phyloP scores from a whole-genome alignment of 2,329 filamentous ascomycete genomes.

The Fusarium tupiense region DNA sequence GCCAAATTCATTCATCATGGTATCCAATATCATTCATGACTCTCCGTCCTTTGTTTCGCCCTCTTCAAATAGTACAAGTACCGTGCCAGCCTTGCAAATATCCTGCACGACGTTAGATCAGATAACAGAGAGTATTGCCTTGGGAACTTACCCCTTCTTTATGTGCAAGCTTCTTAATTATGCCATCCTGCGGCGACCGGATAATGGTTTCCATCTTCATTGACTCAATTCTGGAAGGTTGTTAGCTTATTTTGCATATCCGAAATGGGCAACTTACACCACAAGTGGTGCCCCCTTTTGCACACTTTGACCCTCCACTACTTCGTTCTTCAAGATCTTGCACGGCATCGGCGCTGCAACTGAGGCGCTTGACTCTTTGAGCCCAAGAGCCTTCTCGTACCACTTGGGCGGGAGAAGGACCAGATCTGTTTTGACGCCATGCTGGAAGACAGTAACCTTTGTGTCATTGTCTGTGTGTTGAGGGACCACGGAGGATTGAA shows the following conservation, averaged over 20 bases:
- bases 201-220: conserved; percentile 94
- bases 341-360: conserved; percentile 97
- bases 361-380: conserved; percentile 82
- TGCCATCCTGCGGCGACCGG: conserved; percentile 76
- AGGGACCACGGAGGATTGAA: conserved; percentile 80
- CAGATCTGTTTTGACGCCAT: conserved; percentile 68
- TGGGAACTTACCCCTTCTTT: conserved; percentile 73
- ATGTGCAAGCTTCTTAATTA: conserved; percentile 77
- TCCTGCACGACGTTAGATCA: conserved; percentile 59
- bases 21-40: conserved; percentile 25
- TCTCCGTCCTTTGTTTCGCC: conserved; percentile 45
- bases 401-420: conserved; percentile 73
- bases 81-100: conserved; percentile 80
- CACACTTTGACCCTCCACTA: conserved; percentile 82
- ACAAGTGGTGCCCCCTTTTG: conserved; percentile 88
- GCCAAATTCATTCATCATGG: conserved; percentile 18
- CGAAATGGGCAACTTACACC: conserved; percentile 64
- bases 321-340: conserved; percentile 91
- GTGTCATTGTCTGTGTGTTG: conserved; percentile 63
- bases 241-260: conserved; percentile 43
- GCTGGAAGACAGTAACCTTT: conserved; percentile 81
- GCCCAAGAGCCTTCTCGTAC: conserved; percentile 87
- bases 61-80: conserved; percentile 78
- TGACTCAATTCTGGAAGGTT: conserved; percentile 71
- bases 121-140: background rate